phyloP scores from a whole-genome alignment of 164 flowering plant species.

The Vitis riparia region DNA sequence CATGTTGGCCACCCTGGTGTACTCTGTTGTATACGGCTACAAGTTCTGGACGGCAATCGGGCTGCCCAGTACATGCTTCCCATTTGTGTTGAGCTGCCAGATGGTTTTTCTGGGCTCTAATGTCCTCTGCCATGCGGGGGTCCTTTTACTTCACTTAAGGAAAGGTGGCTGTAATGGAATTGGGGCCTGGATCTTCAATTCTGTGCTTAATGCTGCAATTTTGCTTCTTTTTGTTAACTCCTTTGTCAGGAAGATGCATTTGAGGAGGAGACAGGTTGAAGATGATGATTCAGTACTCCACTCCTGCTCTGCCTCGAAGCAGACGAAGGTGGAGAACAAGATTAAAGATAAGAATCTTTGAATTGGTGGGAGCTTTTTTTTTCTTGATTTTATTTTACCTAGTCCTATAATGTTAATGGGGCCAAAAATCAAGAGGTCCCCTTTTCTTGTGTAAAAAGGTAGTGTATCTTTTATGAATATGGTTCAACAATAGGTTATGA shows the following conservation, averaged over 20 bases:
- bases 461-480: too few relatives aligned
- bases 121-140: slow-evolving; percentile 66
- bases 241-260: slow-evolving; percentile 12
- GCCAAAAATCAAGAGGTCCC: too few relatives aligned
- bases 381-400: too few relatives aligned
- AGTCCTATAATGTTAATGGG: too few relatives aligned
- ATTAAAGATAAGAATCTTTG: neutral
- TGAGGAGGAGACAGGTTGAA: slow-evolving; percentile 4
- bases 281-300: neutral
- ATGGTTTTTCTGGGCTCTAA: slow-evolving; percentile 57
- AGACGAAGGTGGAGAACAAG: neutral
- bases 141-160: slow-evolving; percentile 60
- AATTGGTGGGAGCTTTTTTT: too few relatives aligned
- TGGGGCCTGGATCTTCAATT: slow-evolving; percentile 67
- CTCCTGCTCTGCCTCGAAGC: neutral
- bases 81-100: slow-evolving; percentile 67
- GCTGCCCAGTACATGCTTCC: slow-evolving; percentile 54
- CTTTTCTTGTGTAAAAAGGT: too few relatives aligned
- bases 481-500: too few relatives aligned
- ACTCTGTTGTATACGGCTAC: slow-evolving; percentile 67
- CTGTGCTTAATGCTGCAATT: slow-evolving; percentile 32
- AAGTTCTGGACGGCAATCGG: slow-evolving; percentile 76
- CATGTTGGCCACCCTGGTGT: slow-evolving; percentile 40
- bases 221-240: slow-evolving; percentile 33
- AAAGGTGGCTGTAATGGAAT: slow-evolving; percentile 88